Evolutionary conservation across 1,139 yeast genomes (phyloP), one percentile per base, ranked within the genome.

Genomic region (Candida glucosophila): DNA sequence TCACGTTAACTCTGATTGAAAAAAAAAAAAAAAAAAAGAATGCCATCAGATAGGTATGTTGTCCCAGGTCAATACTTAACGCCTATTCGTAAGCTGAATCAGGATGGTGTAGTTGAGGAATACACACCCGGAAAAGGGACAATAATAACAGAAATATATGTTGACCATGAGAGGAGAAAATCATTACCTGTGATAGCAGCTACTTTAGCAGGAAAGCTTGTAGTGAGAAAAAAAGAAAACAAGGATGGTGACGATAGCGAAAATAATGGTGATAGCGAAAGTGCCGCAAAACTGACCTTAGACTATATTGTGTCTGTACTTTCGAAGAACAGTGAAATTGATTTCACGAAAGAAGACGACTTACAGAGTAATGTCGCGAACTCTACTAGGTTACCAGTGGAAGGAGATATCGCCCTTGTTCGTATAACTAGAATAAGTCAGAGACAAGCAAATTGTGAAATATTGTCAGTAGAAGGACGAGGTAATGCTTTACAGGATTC

Each of bases 351-450:
- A 11, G 27, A 21, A n/a, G 5, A n/a, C 5, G 21, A 23, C 9
- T 11, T 12, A 9, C n/a, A 10, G 18, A 13, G 8, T 17, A 22
- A 15, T 12, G n/a, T n/a, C n/a, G n/a, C n/a, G n/a, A n/a, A n/a
- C n/a, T 45, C 75, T 11, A 73, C 68, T 28, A 68, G 67, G 31
- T 59, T 90, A 29, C 97, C 98, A 4, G 73, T 74, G 35, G 95
- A 85, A 36, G 81, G 83, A 22, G 95, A 88, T 47, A 52, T 78
- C 9, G 96, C 92, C 3, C 58, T 90, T 14, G 86, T 85, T 1
- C 65, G 76, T 29, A 81, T 90, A 15, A 75, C 79, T 11, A 69
- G 77, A 39, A 67, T 90, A 24, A 65, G 70, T 11, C 56, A 67
- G 14, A 73, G 70, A 34, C 92, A 88, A 49, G 94, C 92, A 4